A percentile compares a stretch with the other conserved stretches of the same genome.
These are phyloP conservation scores for Zopfia rhizophila DNA, from an alignment of 2,329 filamentous ascomycete genomes.

Conservation along the genomic window DNA sequence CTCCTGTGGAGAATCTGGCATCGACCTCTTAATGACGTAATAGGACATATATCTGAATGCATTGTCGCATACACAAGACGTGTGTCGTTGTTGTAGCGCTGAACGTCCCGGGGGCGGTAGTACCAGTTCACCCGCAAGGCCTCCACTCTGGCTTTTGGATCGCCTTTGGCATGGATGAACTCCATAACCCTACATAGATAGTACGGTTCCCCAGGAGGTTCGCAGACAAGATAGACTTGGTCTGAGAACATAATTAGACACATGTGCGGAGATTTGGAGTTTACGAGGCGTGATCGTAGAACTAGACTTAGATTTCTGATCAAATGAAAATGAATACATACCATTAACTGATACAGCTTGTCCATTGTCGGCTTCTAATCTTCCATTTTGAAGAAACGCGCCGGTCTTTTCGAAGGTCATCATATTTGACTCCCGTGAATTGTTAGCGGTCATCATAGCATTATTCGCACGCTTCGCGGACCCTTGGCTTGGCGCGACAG, in stretches of 20 bases:
- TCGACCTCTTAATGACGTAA: slow-evolving; percentile 92
- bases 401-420: slow-evolving; percentile 83
- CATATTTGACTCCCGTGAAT: slow-evolving; percentile 79
- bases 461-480: slow-evolving; percentile 43
- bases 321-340: slow-evolving; percentile 61
- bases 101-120: slow-evolving; percentile 95
- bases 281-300: neutral
- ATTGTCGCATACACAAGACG: slow-evolving; percentile 94
- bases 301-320: slow-evolving; percentile 11
- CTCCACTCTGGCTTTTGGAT: slow-evolving; percentile 78
- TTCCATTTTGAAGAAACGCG: slow-evolving; percentile 76
- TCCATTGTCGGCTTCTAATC: slow-evolving; percentile 89
- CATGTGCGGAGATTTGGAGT: too few relatives aligned
- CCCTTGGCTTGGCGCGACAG: slow-evolving; percentile 54
- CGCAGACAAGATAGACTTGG: slow-evolving; percentile 95
- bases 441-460: slow-evolving; percentile 52
- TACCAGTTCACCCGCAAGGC: slow-evolving; percentile 97
- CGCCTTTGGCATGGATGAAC: slow-evolving; percentile 81
- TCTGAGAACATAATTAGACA: slow-evolving; percentile 63
- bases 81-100: slow-evolving; percentile 89
- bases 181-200: slow-evolving; percentile 99
- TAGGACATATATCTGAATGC: slow-evolving; percentile 95
- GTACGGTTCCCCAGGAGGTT: slow-evolving; percentile 97
- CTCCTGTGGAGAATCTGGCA: slow-evolving; percentile 89
- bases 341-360: slow-evolving; percentile 85